Base-by-base conservation (phyloP, 2,329 filamentous ascomycete genomes). In the Penicillium sp. region DNA sequence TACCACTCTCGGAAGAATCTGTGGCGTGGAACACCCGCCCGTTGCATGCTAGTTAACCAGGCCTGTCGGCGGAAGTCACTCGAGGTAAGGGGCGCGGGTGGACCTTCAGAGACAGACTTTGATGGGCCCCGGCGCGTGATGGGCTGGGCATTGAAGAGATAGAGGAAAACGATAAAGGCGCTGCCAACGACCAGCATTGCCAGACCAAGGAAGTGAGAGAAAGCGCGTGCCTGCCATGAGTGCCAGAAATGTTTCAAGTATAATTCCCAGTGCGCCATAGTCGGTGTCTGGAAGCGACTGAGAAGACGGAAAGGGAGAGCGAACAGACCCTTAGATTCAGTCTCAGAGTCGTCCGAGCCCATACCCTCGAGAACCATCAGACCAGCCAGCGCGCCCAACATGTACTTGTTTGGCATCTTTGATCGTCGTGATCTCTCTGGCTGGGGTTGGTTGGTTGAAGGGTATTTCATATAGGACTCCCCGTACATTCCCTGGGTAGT, bases 11-110 rank as follows among this genome's bases (percentile, higher is more conserved):
- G 84, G 62, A 93, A 82, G 71, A 96, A 92, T 62, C 88, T 90
- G 71, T 96, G 91, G 18, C 88, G 85, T 10, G 93, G 93, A 13
- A 97, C 90, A 84, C 92, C 95, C 22, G 96, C 90, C 4, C 89
- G 93, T 74, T 96, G 92, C 55, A 96, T 88, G 7, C 92, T 90
- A 3, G 92, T 97, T 54, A 95, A 86, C 92, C 93, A 97, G 31
- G 92, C 92, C 71, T 92, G 90, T 56, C 89, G 86, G 47, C 92
- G 88, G 43, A 96, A 89, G 63, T 94, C 86, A 53, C 95, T 91
- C 0, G 92, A 88, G 0, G 91, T 92, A 86, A 54, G 91, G 79
- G 81, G 65, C 4, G 71, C 64, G 13, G 63, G 46, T 34, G 64
- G 64, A 14, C 67, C 58, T 3, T 58, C 61, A 3, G 65, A 55